phyloP scores from a whole-genome alignment of 1,284 basidiomycete genomes.

The Kalmanozyma brasiliensis region DNA sequence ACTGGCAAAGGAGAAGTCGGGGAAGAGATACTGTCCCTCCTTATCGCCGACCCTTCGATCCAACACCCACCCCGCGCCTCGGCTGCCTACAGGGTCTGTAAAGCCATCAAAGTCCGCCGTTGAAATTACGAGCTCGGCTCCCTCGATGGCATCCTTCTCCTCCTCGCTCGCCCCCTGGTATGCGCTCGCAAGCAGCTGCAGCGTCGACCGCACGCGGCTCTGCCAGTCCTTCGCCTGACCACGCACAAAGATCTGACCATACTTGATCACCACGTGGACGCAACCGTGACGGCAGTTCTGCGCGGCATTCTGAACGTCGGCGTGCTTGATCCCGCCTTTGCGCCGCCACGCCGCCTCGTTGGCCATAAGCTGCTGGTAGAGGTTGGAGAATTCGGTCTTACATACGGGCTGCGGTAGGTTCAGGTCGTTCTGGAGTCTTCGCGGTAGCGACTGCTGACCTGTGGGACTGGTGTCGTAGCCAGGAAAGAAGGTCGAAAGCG shows the following conservation, averaged over 20 bases:
- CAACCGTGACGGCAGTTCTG: conserved; percentile 33
- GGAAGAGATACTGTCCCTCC: conserved; percentile 37
- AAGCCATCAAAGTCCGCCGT: conserved; percentile 47
- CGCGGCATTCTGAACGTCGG: conserved; percentile 31
- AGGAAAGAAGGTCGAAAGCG: conserved; percentile 21
- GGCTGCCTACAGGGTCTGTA: conserved; percentile 11
- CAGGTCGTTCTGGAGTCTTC: conserved; percentile 12
- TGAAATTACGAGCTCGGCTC: conserved; percentile 33
- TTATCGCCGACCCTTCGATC: conserved; percentile 27
- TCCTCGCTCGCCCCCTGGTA: conserved; percentile 25
- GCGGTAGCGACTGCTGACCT: conserved; percentile 5
- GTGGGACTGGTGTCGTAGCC: background rate
- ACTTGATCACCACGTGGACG: conserved; percentile 39
- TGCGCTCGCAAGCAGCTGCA: conserved; percentile 32
- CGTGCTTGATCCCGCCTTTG: conserved; percentile 36
- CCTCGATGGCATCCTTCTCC: conserved; percentile 28
- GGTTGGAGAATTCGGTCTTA: conserved; percentile 36
- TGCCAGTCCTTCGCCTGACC: conserved; percentile 44
- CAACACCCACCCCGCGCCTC: conserved; percentile 46
- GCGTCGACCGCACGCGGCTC: conserved; percentile 22
- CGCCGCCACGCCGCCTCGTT: conserved; percentile 29
- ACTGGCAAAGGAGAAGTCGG: conserved; percentile 50
- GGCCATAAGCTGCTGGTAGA: conserved; percentile 46
- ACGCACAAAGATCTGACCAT: conserved; percentile 44
- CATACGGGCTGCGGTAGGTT: conserved; percentile 23